A percentile compares a stretch with the other conserved stretches of the same genome.
phyloP scores from a whole-genome alignment of 1,284 basidiomycete genomes.

The Phlebopus sp. region DNA sequence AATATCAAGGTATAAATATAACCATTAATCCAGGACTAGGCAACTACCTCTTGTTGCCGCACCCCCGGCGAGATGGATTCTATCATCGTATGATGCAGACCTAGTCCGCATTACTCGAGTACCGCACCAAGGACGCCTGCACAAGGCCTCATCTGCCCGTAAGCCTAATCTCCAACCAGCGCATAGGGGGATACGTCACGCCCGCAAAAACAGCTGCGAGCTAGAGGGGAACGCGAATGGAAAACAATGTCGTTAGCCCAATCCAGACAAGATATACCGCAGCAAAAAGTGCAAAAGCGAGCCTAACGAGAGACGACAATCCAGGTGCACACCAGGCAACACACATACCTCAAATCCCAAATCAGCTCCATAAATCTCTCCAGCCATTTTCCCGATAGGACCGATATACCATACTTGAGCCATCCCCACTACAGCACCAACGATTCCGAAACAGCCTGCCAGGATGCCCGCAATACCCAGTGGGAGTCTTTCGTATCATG shows the following conservation, averaged over 20 bases:
- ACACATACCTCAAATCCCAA: conserved; percentile 53
- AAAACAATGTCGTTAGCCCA: too few relatives aligned
- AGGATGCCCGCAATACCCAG: conserved; percentile 53
- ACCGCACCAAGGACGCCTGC: too few relatives aligned
- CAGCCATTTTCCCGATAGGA: conserved; percentile 44
- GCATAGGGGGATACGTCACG: conserved; percentile 39
- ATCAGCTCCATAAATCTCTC: conserved; percentile 46
- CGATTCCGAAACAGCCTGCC: conserved; percentile 46
- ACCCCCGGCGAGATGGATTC: too few relatives aligned
- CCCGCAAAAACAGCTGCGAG: conserved; percentile 44
- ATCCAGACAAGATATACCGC: neutral
- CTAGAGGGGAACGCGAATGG: conserved; percentile 20
- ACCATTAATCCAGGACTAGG: too few relatives aligned
- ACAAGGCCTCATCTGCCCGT: conserved; percentile 35
- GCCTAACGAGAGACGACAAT: neutral
- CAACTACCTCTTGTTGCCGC: too few relatives aligned
- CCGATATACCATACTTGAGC: conserved; percentile 52
- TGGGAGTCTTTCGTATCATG: conserved; percentile 41
- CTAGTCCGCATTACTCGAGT: too few relatives aligned
- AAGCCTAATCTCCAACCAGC: conserved; percentile 44
- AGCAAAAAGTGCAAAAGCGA: neutral
- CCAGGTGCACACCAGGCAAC: conserved; percentile 1
- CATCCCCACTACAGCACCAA: conserved; percentile 50
- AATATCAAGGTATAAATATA: too few relatives aligned
- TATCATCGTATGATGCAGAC: too few relatives aligned